phyloP scores from a whole-genome alignment of 805 yeast genomes.

The Kodamaea jinghongensis region DNA sequence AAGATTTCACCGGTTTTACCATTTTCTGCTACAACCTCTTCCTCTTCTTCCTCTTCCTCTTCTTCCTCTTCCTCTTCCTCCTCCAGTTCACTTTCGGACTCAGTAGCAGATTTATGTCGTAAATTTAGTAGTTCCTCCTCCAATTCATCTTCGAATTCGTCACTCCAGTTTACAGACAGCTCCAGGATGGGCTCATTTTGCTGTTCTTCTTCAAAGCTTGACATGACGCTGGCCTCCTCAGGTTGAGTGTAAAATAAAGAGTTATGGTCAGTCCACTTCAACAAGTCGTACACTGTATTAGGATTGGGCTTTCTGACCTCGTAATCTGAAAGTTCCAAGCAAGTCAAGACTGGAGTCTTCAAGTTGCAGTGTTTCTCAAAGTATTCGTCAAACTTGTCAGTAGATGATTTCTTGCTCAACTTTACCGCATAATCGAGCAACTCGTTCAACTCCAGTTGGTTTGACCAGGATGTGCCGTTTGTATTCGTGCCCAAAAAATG shows the following conservation, averaged over 20 bases:
- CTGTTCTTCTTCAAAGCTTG: too few relatives aligned
- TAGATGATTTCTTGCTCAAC: slow-evolving; percentile 14
- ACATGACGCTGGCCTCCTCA: neutral
- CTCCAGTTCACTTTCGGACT: too few relatives aligned
- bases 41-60: slow-evolving; percentile 4
- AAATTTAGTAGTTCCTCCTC: neutral
- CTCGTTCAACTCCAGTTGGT: slow-evolving; percentile 26
- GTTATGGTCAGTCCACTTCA: slow-evolving; percentile 12
- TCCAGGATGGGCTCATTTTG: too few relatives aligned
- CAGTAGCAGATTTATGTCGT: too few relatives aligned
- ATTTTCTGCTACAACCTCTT: slow-evolving; percentile 3
- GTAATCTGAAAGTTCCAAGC: slow-evolving; percentile 1
- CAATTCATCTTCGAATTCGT: neutral
- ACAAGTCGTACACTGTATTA: slow-evolving; percentile 1
- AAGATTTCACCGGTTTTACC: slow-evolving; percentile 14
- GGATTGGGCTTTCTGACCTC: slow-evolving; percentile 2
- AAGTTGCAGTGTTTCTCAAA: slow-evolving; percentile 1
- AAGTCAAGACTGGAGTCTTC: slow-evolving; percentile 1
- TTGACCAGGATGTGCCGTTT: slow-evolving; percentile 29
- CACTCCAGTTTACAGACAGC: neutral
- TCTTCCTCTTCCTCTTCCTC: slow-evolving; percentile 3
- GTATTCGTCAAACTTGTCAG: slow-evolving; percentile 3
- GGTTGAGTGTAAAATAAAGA: slow-evolving; percentile 23
- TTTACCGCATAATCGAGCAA: slow-evolving; percentile 29
- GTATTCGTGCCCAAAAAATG: slow-evolving; percentile 16